These are phyloP conservation scores for Cyberlindnera amylophila DNA, from an alignment of 805 yeast species.

Conservation along the genomic window DNA sequence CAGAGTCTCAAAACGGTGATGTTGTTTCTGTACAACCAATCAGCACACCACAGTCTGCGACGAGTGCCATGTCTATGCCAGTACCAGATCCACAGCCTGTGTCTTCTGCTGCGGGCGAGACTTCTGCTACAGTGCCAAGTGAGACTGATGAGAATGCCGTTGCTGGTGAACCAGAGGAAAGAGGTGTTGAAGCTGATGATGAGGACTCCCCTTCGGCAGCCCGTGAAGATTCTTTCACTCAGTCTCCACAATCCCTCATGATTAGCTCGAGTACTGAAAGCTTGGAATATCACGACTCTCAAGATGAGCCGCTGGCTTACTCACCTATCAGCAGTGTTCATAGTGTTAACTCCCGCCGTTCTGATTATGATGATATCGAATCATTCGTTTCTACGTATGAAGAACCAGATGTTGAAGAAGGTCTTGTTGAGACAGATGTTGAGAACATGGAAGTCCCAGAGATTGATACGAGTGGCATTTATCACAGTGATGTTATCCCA, in stretches of 20 bases:
- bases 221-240: not conserved
- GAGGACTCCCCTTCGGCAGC: not conserved
- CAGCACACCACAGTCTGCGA: not conserved
- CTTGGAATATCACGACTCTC: conserved; percentile 5
- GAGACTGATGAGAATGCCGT: not conserved
- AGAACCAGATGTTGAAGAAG: conserved; percentile 9
- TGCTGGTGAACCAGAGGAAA: not conserved
- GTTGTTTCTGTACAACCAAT: not conserved
- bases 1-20: not conserved
- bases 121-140: not conserved
- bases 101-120: not conserved
- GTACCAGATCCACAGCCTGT: too few species aligned
- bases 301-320: not conserved
- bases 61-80: too few species aligned
- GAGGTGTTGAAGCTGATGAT: not conserved
- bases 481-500: conserved; percentile 10
- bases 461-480: conserved; percentile 6
- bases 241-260: not conserved
- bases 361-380: conserved; percentile 25
- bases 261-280: not conserved
- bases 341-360: too few species aligned
- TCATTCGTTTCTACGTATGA: conserved; percentile 28
- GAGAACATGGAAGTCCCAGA: conserved; percentile 12
- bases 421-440: not conserved
- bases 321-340: not conserved